Evolutionary conservation across 2,329 filamentous ascomycete genomes (phyloP), one percentile per base, ranked within the genome.

Genomic region (Fusarium sp.): DNA sequence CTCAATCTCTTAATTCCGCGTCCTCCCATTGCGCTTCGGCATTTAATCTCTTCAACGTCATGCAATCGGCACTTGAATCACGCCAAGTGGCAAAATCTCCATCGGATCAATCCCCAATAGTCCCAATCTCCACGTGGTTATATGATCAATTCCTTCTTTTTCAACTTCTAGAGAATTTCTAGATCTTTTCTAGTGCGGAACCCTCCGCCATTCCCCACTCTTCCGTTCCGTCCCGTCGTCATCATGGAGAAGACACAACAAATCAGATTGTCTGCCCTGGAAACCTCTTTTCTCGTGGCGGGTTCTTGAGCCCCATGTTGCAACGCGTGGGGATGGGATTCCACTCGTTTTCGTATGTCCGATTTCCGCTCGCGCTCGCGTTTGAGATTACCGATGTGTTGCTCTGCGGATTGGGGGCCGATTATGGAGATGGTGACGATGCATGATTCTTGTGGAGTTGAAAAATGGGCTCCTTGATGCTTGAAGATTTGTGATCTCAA

Each of bases 301-400:
- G 9, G 0, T 8, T 35, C 45, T 49, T 38, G 47, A 68, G 38
- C 56, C 49, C 68, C 56, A 46, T 52, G 38, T 49, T 54, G 17
- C 36, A 60, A 27, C 18, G 62, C 49, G 45, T 36, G 52, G 45
- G 52, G 29, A n/a, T 27, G 13, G 5, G 10, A 39, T 38, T 36
- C 64, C 54, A 67, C 54, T 25, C 22, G 9, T 29, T 11, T 2
- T 18, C 12, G 25, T 33, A 18, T 22, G 10, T 31, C 36, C 25
- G 15, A 29, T 41, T 20, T 38, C 62, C 62, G 54, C 62, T 67
- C 54, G 64, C 54, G 62, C 54, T 67, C 64, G 62, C 55, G 47
- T 44, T 25, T 20, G 6, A 22, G 8, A 49, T 15, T 50, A 4
- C 56, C 64, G 44, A 56, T 6, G 12, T 20, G 12, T 9, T 12